A percentile compares a stretch with the other conserved stretches of the same genome.
Conservation (phyloP, 805 yeast genomes). For the Suhomyces canberraensis region DNA sequence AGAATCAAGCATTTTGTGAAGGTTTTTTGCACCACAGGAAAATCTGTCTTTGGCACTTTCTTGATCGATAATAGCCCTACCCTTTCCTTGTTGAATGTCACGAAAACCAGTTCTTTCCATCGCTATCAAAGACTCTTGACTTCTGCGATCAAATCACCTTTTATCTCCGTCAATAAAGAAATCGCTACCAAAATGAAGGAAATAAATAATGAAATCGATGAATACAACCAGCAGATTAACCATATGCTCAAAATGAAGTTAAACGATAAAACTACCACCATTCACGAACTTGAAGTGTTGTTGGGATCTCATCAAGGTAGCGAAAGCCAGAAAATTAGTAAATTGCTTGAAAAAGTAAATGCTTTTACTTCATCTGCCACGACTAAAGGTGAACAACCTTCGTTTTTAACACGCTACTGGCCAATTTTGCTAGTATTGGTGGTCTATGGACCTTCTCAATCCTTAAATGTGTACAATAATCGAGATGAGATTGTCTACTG, state of each 20-base stretch:
- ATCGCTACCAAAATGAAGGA: constrained; percentile 19
- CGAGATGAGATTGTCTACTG: constrained; percentile 54
- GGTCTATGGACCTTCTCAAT: constrained; percentile 53
- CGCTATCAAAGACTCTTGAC: constrained; percentile 4
- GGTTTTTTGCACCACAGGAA: constrained; percentile 6
- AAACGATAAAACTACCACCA: constrained; percentile 3
- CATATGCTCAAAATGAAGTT: constrained; percentile 18
- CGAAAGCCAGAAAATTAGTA: constrained; percentile 6
- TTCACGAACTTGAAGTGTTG: constrained; percentile 10
- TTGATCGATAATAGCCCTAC: constrained; percentile 16
- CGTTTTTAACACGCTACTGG: constrained; percentile 58
- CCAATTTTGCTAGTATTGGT: constrained; percentile 44
- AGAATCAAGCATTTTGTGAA: constrained; percentile 8
- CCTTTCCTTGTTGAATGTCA: constrained; percentile 11
- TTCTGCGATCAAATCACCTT: constrained; percentile 16
- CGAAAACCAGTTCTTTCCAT: constrained; percentile 4
- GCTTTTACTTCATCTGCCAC: not conserved
- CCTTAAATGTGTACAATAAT: constrained; percentile 44
- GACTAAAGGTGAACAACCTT: constrained; percentile 29
- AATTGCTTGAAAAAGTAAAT: constrained; percentile 3
- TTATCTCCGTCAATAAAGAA: constrained; percentile 23
- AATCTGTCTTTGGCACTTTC: constrained; percentile 4
- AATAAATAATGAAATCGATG: constrained; percentile 21
- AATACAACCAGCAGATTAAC: constrained; percentile 22
- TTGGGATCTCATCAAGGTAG: not conserved